Base-by-base conservation (phyloP, 106 monocot species). In the Gastrodia elata region DNA sequence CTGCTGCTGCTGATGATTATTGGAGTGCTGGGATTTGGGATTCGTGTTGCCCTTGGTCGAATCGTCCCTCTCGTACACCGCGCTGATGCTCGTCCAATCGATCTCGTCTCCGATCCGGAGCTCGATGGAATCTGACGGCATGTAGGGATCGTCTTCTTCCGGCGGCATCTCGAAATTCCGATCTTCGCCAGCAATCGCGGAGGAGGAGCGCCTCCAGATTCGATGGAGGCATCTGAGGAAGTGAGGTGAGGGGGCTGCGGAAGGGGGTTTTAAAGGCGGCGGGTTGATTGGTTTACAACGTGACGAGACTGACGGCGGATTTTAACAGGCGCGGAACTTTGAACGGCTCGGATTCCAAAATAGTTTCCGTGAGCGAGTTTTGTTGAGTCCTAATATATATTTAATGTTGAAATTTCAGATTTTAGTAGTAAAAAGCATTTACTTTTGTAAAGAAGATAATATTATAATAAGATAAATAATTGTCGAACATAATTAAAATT, bases 31-130 rank as follows among this genome's bases (percentile, higher is more conserved):
- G 26, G 84, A 87, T 71, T 91, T 91, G 15, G 91, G 91, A 56
- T 91, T 91, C 30, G 91, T 87, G 71, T 41, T 68, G 15, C 85
- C 91, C 74, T 80, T 87, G 39, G 91, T 91, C 67, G 91, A 85
- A 68, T 91, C 87, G 68, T 87, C 87, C 33, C 91, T 77, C 13
- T 91, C 91, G 80, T 87, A 87, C 25, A 82, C 69, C 25, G 78
- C 44, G 80, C 38, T 70, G 75, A 81, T 33, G 80, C 68, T 75
- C 13, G 71, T 43, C 59, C 71, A 78, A 37, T 55, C 72, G 38
- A 61, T 36, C 2, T 77, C 80, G 15, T 68, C 74, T 4, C 78
- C 39, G 76, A 79, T 77, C 18, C 65, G 70, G 26, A 81, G 26
- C 22, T 9, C 10, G 41, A 73, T 39, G 9, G 84, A 87, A 38